A percentile compares a stretch with the other conserved stretches of the same genome.
phyloP scores from a whole-genome alignment of 1,139 yeast genomes.

The Magnusiomyces tetraspermus region DNA sequence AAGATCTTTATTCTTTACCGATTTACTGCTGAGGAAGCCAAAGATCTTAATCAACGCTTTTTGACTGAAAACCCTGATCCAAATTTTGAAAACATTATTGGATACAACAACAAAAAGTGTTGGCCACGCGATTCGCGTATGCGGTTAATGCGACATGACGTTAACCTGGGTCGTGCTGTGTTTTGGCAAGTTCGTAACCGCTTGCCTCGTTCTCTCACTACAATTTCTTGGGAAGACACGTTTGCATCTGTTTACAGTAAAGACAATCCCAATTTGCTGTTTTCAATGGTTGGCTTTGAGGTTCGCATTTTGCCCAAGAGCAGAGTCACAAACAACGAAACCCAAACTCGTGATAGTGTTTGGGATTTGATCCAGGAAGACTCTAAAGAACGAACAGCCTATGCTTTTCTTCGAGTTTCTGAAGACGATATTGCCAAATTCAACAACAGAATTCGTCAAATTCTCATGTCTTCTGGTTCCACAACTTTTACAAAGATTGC shows the following conservation, averaged over 20 bases:
- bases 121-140: slow-evolving; percentile 94
- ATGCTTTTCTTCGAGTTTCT: slow-evolving; percentile 77
- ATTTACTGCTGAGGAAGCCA: slow-evolving; percentile 63
- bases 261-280: slow-evolving; percentile 80
- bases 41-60: slow-evolving; percentile 65
- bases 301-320: slow-evolving; percentile 73
- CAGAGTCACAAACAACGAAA: slow-evolving; percentile 38
- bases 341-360: slow-evolving; percentile 57
- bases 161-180: slow-evolving; percentile 81
- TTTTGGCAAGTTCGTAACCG: slow-evolving; percentile 85
- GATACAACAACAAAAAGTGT: slow-evolving; percentile 79
- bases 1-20: slow-evolving; percentile 71
- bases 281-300: slow-evolving; percentile 93
- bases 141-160: slow-evolving; percentile 87
- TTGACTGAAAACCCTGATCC: slow-evolving; percentile 86
- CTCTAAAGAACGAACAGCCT: slow-evolving; percentile 81
- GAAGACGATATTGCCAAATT: slow-evolving; percentile 71
- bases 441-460: slow-evolving; percentile 76
- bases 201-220: slow-evolving; percentile 64
- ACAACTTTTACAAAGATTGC: slow-evolving; percentile 93
- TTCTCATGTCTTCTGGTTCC: slow-evolving; percentile 91
- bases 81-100: slow-evolving; percentile 74
- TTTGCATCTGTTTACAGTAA: slow-evolving; percentile 81
- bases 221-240: slow-evolving; percentile 72
- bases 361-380: slow-evolving; percentile 75